These are phyloP conservation scores for Ramaria rubella DNA, from an alignment of 768 basidiomycete genomes.

Conservation along the genomic window DNA sequence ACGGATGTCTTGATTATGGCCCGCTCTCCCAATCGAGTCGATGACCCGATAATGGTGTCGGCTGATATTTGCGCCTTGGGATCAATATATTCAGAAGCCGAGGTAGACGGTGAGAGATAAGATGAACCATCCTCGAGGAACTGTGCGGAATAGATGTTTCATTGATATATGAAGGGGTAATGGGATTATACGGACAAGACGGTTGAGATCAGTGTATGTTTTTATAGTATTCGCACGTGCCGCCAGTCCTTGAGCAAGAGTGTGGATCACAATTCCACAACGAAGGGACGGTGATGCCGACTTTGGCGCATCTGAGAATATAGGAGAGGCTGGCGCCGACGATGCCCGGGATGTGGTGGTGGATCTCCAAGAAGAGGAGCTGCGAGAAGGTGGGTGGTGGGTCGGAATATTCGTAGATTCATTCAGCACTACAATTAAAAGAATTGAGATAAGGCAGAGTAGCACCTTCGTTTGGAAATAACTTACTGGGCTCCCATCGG, in stretches of 20 bases:
- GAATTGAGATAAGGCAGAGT: background rate
- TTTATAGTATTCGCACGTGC: conserved; percentile 72
- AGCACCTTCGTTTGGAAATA: background rate
- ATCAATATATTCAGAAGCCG: conserved; percentile 63
- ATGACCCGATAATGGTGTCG: conserved; percentile 77
- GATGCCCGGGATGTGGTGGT: conserved; percentile 14
- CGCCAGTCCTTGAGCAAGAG: conserved; percentile 45
- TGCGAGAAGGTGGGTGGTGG: background rate
- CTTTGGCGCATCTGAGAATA: conserved; percentile 26
- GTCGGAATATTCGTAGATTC: conserved; percentile 1
- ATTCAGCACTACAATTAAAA: background rate
- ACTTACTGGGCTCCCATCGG: conserved; percentile 52
- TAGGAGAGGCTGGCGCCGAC: conserved; percentile 15
- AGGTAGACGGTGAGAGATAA: conserved; percentile 54
- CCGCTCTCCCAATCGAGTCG: conserved; percentile 75
- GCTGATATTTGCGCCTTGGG: conserved; percentile 75
- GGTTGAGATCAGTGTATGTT: conserved; percentile 73
- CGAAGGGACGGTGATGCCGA: conserved; percentile 49
- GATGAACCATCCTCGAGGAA: conserved; percentile 39
- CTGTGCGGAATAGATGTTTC: background rate
- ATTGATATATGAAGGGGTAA: background rate
- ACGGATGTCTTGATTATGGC: conserved; percentile 74
- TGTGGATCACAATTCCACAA: conserved; percentile 59
- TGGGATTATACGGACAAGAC: conserved; percentile 45
- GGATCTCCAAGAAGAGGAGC: conserved; percentile 2